These are phyloP conservation scores for Neophaeococcomyces aloes DNA, from an alignment of 2,329 filamentous ascomycete species.

Conservation along the genomic window DNA sequence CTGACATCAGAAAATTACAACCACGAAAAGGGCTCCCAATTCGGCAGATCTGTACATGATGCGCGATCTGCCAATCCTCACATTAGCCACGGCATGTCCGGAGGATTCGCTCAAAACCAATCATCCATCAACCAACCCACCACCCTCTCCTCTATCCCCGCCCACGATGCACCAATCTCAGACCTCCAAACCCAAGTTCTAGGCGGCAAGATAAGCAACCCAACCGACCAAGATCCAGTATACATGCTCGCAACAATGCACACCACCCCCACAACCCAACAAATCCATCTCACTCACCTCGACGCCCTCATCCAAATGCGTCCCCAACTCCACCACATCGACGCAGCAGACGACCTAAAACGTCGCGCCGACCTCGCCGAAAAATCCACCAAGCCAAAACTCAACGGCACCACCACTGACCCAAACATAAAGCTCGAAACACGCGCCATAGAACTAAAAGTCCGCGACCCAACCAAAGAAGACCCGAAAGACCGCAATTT, in stretches of 20 bases:
- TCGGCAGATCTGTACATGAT: conserved; percentile 63
- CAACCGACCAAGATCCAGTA: conserved; percentile 57
- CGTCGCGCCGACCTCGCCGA: conserved; percentile 33
- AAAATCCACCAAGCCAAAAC: conserved; percentile 30
- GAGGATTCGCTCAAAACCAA: conserved; percentile 57
- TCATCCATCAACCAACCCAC: conserved; percentile 14
- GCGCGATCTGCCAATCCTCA: conserved; percentile 44
- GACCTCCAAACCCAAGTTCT: conserved; percentile 70
- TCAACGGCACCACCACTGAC: conserved; percentile 29
- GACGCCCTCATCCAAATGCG: conserved; percentile 78
- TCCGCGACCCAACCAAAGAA: conserved; percentile 60
- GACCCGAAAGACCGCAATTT: conserved; percentile 33
- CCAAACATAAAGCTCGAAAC: conserved; percentile 37
- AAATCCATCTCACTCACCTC: conserved; percentile 56
- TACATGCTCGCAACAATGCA: conserved; percentile 92
- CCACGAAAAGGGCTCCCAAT: conserved; percentile 67
- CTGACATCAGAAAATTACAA: conserved; percentile 67
- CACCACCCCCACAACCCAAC: conserved; percentile 15
- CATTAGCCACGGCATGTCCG: conserved; percentile 60
- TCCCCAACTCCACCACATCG: conserved; percentile 85
- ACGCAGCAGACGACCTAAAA: conserved; percentile 67
- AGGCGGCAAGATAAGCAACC: conserved; percentile 65
- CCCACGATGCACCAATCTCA: conserved; percentile 56
- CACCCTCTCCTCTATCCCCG: conserved; percentile 27
- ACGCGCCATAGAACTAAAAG: conserved; percentile 73